A percentile compares a stretch with the other conserved stretches of the same genome.
phyloP scores from a whole-genome alignment of 2,329 filamentous ascomycete genomes.

The Diaporthe sp. region DNA sequence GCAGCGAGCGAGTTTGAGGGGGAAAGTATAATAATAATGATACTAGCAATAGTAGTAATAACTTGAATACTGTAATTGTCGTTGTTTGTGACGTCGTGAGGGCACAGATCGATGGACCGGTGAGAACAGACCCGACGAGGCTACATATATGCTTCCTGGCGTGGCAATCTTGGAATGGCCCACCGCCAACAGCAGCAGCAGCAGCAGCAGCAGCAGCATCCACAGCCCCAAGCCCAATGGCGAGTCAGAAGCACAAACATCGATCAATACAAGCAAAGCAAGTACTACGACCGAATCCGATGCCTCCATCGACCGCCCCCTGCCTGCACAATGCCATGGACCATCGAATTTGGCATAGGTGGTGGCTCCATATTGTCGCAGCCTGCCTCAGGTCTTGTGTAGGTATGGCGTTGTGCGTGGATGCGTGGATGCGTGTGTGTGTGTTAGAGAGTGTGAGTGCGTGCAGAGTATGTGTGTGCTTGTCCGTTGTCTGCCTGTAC shows the following conservation, averaged over 20 bases:
- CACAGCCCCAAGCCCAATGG: neutral
- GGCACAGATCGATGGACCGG: neutral
- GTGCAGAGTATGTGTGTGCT: neutral
- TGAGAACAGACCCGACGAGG: constrained; percentile 11
- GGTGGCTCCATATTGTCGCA: constrained; percentile 15
- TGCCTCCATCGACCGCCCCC: neutral
- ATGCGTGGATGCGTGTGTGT: neutral
- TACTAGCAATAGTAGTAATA: neutral
- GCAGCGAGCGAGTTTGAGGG: neutral
- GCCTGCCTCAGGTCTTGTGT: neutral
- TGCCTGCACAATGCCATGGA: neutral
- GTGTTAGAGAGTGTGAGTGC: neutral
- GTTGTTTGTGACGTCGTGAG: constrained; percentile 7
- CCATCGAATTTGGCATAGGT: constrained; percentile 7
- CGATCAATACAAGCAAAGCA: neutral
- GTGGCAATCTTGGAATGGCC: neutral
- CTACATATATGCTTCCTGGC: constrained; percentile 18
- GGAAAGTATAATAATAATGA: neutral
- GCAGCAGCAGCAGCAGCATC: neutral
- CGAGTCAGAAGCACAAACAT: constrained; percentile 25
- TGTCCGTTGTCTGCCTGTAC: neutral
- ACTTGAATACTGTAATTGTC: neutral
- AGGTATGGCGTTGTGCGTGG: neutral
- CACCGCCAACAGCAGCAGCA: neutral
- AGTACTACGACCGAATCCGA: neutral